Base-by-base conservation (phyloP, 768 basidiomycete genomes). In the Trametes cubensis region DNA sequence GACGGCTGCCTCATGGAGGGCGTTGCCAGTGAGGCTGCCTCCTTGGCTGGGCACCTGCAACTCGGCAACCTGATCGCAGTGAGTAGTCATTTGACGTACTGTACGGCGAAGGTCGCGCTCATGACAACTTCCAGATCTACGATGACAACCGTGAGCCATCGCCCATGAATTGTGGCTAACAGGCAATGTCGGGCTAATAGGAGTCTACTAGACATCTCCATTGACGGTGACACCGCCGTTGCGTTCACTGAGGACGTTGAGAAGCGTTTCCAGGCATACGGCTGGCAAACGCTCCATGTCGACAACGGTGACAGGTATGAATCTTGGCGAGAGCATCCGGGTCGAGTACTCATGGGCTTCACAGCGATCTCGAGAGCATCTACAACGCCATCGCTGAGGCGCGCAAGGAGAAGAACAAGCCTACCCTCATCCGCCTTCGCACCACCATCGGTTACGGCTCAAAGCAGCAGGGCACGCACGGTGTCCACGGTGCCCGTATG, bases 1-100 rank as follows among this genome's bases (percentile, higher is more conserved):
- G 95, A 98, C 76, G 95, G 95, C 48, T 98, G 95, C 78, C 82
- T 98, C 56, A 95, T 95, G 90, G 95, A 98, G 77, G 95, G 95
- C 81, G 88, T 98, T 67, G 84, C 94, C n/a, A 83, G 84, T 65
- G 95, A 98, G 75, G 94, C 95, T 42, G 89, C 90, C 62, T 93
- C 90, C 70, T 83, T 97, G 65, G 95, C 94, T 63, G 95, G 95
- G 64, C 95, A 98, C 78, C 83, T 97, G 69, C 88, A 94, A 74
- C 84, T 98, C 44, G 94, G 92, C 58, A 97, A 95, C 77, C 81
- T 98, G 70, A 88, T 98, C 70, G 92, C 90, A 60, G 90, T 92
- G 74, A 72, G 90, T 84, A 28, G 56, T 55, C 47, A 56, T 55
- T 30, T 39, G 61, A 60, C 28, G 60, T 54, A 60, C 15, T 15